Evolutionary conservation across 352 stramenopile species (phyloP).

Genomic region (Hyaloperonospora brassicae): DNA sequence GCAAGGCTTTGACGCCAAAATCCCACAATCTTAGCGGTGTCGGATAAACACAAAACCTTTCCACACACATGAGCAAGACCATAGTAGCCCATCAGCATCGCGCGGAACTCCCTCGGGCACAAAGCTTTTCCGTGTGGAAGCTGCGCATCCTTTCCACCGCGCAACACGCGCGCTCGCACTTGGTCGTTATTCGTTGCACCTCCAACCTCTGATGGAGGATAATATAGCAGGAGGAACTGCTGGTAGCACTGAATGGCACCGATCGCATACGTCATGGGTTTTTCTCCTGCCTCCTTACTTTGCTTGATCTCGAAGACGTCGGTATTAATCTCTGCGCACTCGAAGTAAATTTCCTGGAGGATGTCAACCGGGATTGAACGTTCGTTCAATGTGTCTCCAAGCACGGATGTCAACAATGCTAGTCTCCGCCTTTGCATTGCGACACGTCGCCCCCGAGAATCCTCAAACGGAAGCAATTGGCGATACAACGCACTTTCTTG

Average conservation of each 20-base stretch:
- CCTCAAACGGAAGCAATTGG: conserved; percentile 47
- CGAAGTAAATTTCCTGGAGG: conserved; percentile 61
- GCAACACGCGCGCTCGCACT: conserved; percentile 20
- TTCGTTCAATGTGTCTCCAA: conserved; percentile 42
- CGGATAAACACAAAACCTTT: conserved; percentile 35
- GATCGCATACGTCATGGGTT: conserved; percentile 44
- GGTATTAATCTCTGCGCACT: conserved; percentile 48
- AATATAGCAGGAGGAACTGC: conserved; percentile 64
- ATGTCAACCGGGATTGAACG: conserved; percentile 43
- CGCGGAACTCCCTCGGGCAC: conserved; percentile 32
- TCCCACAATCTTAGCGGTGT: conserved; percentile 43
- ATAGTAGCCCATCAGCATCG: conserved; percentile 52
- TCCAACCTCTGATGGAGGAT: conserved; percentile 16
- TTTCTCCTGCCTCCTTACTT: conserved; percentile 29
- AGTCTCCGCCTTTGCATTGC: conserved; percentile 59
- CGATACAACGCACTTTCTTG: conserved; percentile 51
- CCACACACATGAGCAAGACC: conserved; percentile 53
- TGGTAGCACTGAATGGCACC: conserved; percentile 66
- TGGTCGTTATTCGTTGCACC: conserved; percentile 14
- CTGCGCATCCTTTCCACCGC: conserved; percentile 22
- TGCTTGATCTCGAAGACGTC: conserved; percentile 63
- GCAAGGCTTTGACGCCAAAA: conserved; percentile 55
- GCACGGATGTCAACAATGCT: conserved; percentile 35
- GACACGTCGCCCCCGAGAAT: conserved; percentile 44
- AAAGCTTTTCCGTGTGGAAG: conserved; percentile 27